Conservation (phyloP, 2,329 filamentous ascomycete genomes). For the Blastomyces gilchristii region DNA sequence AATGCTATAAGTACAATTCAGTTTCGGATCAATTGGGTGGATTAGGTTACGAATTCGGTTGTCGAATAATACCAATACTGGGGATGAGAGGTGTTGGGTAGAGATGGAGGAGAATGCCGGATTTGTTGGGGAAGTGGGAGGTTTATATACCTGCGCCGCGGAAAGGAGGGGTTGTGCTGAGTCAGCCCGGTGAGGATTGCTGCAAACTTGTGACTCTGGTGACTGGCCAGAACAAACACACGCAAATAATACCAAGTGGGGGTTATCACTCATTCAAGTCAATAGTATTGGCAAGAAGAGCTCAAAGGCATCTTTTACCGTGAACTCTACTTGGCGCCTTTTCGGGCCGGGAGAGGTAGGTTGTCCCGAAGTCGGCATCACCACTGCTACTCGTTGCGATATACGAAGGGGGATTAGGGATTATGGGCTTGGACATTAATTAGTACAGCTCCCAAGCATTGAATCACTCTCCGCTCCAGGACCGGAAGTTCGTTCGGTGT, state of each 20-base stretch:
- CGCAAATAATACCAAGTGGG: neutral
- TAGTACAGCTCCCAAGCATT: no score
- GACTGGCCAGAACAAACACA: no score
- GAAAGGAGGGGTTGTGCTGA: neutral
- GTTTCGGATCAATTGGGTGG: neutral
- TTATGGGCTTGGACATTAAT: neutral
- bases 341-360: neutral
- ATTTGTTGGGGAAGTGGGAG: neutral
- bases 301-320: no score
- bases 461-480: no score
- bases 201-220: neutral
- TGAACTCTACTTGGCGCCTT: neutral
- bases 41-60: neutral
- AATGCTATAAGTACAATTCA: neutral
- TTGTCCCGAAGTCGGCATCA: neutral
- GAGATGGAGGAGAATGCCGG: neutral
- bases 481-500: no score
- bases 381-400: neutral
- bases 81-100: neutral
- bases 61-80: neutral
- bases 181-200: neutral
- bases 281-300: no score
- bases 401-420: neutral
- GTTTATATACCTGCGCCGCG: constrained; percentile 2
- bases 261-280: no score